Conservation (phyloP, 2,329 filamentous ascomycete species). For the Pleoardoris graminearum region DNA sequence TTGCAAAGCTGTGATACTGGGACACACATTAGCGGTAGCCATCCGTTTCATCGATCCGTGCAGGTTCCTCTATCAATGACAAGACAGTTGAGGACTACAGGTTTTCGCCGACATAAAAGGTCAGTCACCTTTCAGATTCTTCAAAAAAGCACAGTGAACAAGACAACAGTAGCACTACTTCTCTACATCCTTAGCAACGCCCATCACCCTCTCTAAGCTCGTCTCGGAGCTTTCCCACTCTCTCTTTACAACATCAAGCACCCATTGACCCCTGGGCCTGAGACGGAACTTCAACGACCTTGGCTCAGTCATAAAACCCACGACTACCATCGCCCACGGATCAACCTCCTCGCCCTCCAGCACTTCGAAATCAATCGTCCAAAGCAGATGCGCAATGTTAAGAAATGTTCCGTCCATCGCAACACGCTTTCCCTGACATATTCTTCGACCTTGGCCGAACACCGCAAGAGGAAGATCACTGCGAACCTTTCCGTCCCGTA, state of each 20-base stretch:
- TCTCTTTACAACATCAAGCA: not conserved
- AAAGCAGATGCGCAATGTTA: constrained; percentile 1
- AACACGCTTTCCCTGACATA: constrained; percentile 1
- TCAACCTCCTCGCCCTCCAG: not conserved
- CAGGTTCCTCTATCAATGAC: no score
- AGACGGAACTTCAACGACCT: not conserved
- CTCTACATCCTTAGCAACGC: not conserved
- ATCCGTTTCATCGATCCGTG: no score
- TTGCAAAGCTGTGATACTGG: no score
- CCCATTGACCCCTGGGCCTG: not conserved
- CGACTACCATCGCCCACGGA: constrained; percentile 3
- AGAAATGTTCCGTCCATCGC: not conserved
- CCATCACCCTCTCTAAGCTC: not conserved
- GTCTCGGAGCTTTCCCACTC: not conserved
- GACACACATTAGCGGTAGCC: no score
- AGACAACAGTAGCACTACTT: not conserved
- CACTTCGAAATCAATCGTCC: not conserved
- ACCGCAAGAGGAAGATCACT: not conserved
- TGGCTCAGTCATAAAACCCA: not conserved
- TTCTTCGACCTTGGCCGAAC: constrained; percentile 2
- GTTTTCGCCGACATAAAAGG: no score
- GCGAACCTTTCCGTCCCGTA: not conserved
- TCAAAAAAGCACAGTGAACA: no score
- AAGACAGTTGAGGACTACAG: no score
- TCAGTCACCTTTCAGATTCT: no score